Base-by-base conservation (phyloP, 495 filamentous ascomycete species). In the Penicillium chermesinum region DNA sequence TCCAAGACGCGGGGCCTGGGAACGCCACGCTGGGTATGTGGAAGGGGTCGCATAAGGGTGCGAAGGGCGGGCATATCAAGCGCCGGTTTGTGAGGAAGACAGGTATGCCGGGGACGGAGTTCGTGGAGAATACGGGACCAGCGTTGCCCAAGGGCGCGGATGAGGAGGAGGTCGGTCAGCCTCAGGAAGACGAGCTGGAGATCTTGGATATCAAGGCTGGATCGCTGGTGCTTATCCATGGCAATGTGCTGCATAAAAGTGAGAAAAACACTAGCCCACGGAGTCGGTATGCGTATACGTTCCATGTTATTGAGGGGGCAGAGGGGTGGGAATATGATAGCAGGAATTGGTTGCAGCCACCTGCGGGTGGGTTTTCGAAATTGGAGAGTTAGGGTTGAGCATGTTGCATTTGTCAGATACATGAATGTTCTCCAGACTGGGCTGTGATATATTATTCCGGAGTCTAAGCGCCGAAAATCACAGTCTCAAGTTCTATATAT, bases 201-300 rank as follows among this genome's bases (percentile, higher is more conserved):
- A 58, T 86, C 25, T 80, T 85, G 10, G 83, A 91, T 67, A 85
- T 95, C 2, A 87, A 90, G 73, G 88, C 89, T 7, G 93, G 93
- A 0, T 85, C 84, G 30, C 62, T 98, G 65, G 89, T 97, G 34
- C 64, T 98, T 41, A 97, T 98, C 54, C 93, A 98, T 74, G 93
- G 93, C 14, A 97, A 98, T 73, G 69, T 97, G 37, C 55, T 98
- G 66, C 93, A 98, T 63, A 93, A 95, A 79, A 96, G 93, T 65
- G 89, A 94, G 77, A 86, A 75, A 77, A 98, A 98, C 57, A 65
- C 77, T 27, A 95, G 93, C 57, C 64, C 72, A 47, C 86, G 84
- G 69, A 91, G 90, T 46, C 79, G 93, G 58, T 94, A 89, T 63
- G 95, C 95, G 18, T 98, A 98, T 69, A 98, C 94, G 0, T 98